Conservation (phyloP, 805 yeast genomes). For the Ascoidea asiatica region DNA sequence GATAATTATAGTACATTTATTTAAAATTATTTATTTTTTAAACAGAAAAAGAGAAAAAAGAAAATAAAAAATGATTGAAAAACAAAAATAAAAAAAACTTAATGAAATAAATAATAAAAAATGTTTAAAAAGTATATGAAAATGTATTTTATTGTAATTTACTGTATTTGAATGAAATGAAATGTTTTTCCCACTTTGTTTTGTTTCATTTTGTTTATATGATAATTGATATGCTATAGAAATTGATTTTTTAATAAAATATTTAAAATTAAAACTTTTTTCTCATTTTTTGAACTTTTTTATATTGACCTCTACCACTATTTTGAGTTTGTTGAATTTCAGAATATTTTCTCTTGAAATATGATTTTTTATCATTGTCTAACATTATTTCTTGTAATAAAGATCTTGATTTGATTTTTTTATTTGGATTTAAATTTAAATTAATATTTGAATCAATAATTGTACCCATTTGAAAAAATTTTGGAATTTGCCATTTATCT, state of each 20-base stretch:
- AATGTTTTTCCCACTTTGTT: too few relatives aligned
- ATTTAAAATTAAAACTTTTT: background rate
- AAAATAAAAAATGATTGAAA: too few relatives aligned
- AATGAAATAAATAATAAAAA: too few relatives aligned
- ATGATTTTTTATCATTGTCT: conserved; percentile 53
- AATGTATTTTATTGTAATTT: too few relatives aligned
- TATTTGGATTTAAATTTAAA: conserved; percentile 50
- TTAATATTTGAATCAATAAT: conserved; percentile 74
- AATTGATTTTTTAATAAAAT: background rate
- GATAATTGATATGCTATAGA: too few relatives aligned
- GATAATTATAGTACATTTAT: too few relatives aligned
- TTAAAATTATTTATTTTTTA: too few relatives aligned
- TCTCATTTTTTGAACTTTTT: background rate
- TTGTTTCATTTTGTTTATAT: too few relatives aligned
- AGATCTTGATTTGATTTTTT: conserved; percentile 62
- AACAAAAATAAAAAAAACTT: too few relatives aligned
- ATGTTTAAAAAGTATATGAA: too few relatives aligned
- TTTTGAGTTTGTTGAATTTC: conserved; percentile 47
- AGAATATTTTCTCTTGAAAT: conserved; percentile 72
- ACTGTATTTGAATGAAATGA: too few relatives aligned
- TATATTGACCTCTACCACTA: background rate
- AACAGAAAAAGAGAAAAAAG: too few relatives aligned
- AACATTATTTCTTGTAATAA: conserved; percentile 73
- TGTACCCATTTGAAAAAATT: conserved; percentile 80
- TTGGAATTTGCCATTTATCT: conserved; percentile 66